Percentiles rank a stretch among this genome's conserved stretches.
Evolutionary conservation across 768 basidiomycete species (phyloP).

Genomic region (Collybia sordida): DNA sequence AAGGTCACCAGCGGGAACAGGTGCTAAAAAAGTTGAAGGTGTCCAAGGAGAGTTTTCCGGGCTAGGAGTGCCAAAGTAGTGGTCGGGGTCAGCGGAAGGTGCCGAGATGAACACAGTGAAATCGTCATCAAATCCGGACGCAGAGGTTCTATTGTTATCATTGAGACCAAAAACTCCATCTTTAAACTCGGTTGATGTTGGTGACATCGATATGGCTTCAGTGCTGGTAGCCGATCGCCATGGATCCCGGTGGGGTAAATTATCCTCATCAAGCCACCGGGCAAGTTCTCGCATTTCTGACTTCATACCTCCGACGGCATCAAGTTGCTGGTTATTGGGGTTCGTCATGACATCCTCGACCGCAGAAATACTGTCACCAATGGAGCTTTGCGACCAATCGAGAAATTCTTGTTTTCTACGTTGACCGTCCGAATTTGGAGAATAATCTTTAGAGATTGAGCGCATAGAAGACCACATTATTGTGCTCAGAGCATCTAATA

Average conservation of each 20-base stretch:
- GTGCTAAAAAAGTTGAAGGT: constrained; percentile 14
- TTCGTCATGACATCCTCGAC: constrained; percentile 15
- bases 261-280: constrained; percentile 60
- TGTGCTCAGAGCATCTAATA: constrained; percentile 78
- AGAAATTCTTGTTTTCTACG: constrained; percentile 32
- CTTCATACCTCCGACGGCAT: constrained; percentile 34
- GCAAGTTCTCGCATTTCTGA: constrained; percentile 60
- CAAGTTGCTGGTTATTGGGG: constrained; percentile 19
- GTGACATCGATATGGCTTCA: constrained; percentile 23
- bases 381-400: constrained; percentile 42
- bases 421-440: constrained; percentile 12
- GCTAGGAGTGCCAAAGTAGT: constrained; percentile 22
- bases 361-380: constrained; percentile 29
- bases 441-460: constrained; percentile 25
- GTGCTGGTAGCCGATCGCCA: constrained; percentile 38
- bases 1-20: constrained; percentile 19
- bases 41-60: constrained; percentile 18
- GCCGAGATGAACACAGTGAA: constrained; percentile 77
- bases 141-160: neutral
- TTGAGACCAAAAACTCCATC: neutral
- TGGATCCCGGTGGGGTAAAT: constrained; percentile 31
- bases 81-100: constrained; percentile 21
- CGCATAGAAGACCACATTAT: constrained; percentile 89
- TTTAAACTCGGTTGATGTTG: constrained; percentile 19
- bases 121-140: constrained; percentile 69